Conservation (phyloP, 2,329 filamentous ascomycete species). For the Hypoxylon sp. region DNA sequence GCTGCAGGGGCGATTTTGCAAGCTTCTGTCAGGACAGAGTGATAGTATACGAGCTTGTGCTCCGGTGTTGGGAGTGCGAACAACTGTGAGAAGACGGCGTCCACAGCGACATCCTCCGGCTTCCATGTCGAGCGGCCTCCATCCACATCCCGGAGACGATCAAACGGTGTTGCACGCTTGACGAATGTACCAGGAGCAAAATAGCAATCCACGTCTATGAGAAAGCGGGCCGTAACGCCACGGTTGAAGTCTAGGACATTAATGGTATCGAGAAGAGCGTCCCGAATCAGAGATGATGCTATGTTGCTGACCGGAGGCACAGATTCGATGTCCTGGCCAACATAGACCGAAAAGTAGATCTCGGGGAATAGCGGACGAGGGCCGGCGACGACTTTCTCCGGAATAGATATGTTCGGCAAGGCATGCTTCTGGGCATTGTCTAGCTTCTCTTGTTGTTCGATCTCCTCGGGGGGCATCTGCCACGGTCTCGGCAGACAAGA, state of each 20-base stretch:
- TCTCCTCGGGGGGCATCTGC: constrained; percentile 73
- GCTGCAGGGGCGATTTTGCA: constrained; percentile 97
- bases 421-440: constrained; percentile 77
- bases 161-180: constrained; percentile 92
- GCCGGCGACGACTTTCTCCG: constrained; percentile 81
- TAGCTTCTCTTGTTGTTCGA: constrained; percentile 72
- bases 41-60: constrained; percentile 97
- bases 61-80: constrained; percentile 89
- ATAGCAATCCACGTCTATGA: constrained; percentile 96
- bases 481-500: constrained; percentile 77
- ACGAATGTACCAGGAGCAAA: constrained; percentile 92
- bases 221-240: constrained; percentile 84
- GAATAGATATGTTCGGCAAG: constrained; percentile 82
- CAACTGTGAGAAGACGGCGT: constrained; percentile 96
- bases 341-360: constrained; percentile 93
- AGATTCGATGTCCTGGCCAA: constrained; percentile 87
- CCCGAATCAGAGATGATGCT: constrained; percentile 85
- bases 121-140: constrained; percentile 86
- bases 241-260: constrained; percentile 95
- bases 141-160: constrained; percentile 82
- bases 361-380: constrained; percentile 88
- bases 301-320: constrained; percentile 84
- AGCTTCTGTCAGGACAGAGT: constrained; percentile 92
- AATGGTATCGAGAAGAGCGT: constrained; percentile 91
- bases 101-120: constrained; percentile 96